These are phyloP conservation scores for Metroxylon sagu DNA, from an alignment of 176 grass and related monocot genomes.

Conservation along the genomic window DNA sequence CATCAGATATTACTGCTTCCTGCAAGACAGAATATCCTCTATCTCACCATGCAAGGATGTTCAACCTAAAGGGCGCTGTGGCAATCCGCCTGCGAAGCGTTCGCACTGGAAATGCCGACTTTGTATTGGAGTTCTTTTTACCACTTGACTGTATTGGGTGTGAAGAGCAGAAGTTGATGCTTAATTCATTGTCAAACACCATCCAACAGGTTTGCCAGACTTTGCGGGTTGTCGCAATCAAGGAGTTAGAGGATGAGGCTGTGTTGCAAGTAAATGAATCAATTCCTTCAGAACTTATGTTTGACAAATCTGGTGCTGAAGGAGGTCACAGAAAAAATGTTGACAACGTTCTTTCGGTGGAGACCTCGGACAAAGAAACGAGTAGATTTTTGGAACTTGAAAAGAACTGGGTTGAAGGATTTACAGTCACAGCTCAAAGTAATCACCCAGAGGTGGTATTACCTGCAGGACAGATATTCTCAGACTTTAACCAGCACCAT, in stretches of 20 bases:
- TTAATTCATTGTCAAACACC: slow-evolving; percentile 71
- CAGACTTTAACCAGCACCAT: background rate
- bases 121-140: slow-evolving; percentile 91
- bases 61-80: slow-evolving; percentile 76
- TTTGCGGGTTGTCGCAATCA: slow-evolving; percentile 56
- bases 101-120: slow-evolving; percentile 50
- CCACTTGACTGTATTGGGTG: slow-evolving; percentile 44
- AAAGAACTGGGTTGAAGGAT: slow-evolving; percentile 22
- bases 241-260: slow-evolving; percentile 61
- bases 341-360: slow-evolving; percentile 30
- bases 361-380: slow-evolving; percentile 37
- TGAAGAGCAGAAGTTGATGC: slow-evolving; percentile 68
- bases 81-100: slow-evolving; percentile 72
- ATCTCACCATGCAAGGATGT: slow-evolving; percentile 86
- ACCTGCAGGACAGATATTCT: background rate
- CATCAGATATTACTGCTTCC: slow-evolving; percentile 55
- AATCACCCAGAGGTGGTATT: slow-evolving; percentile 4
- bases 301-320: background rate
- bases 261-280: slow-evolving; percentile 43
- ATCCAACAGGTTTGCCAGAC: slow-evolving; percentile 64
- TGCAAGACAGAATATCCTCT: slow-evolving; percentile 68
- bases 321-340: slow-evolving; percentile 30
- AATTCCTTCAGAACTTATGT: slow-evolving; percentile 27
- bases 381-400: slow-evolving; percentile 22
- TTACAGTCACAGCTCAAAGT: background rate